phyloP scores from a whole-genome alignment of 495 filamentous ascomycete species.

The Thermothielavioides terrestris region DNA sequence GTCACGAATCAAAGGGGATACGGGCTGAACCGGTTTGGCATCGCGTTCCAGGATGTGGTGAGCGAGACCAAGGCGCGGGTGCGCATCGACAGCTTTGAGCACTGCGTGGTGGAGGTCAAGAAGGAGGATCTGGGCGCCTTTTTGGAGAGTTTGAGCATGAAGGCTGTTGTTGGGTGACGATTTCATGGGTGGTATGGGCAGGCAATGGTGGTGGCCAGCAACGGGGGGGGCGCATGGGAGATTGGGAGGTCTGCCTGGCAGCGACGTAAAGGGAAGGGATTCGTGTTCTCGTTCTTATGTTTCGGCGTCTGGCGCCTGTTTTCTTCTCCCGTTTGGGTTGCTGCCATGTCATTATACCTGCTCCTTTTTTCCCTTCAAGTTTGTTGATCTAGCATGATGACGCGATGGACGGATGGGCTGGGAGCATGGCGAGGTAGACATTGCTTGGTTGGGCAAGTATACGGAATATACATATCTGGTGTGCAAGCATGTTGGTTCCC shows the following conservation, averaged over 20 bases:
- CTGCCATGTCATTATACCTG: neutral
- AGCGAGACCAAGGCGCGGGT: slow-evolving; percentile 84
- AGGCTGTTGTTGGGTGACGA: slow-evolving; percentile 73
- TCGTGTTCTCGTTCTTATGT: neutral
- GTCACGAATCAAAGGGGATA: slow-evolving; percentile 49
- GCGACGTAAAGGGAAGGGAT: neutral
- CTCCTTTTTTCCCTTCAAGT: neutral
- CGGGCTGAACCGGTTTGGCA: slow-evolving; percentile 80
- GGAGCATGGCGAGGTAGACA: slow-evolving; percentile 4
- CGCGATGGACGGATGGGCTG: neutral
- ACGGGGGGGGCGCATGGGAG: neutral
- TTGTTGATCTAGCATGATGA: neutral
- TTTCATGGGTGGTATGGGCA: neutral
- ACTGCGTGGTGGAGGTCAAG: slow-evolving; percentile 91
- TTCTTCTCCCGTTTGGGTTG: neutral
- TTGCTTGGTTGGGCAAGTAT: neutral
- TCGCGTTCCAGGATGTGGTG: slow-evolving; percentile 92
- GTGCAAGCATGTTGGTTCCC: neutral
- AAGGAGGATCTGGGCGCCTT: slow-evolving; percentile 92
- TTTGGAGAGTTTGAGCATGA: slow-evolving; percentile 83
- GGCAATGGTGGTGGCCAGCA: neutral
- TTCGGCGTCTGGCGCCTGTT: neutral
- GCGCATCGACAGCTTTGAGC: slow-evolving; percentile 92
- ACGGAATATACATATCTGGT: too few relatives aligned
- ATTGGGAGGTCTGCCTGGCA: neutral